Percentiles rank a stretch among this genome's conserved stretches.
These are phyloP conservation scores for Trichoderma oligosporum DNA, from an alignment of 2,329 filamentous ascomycete genomes.

Conservation along the genomic window DNA sequence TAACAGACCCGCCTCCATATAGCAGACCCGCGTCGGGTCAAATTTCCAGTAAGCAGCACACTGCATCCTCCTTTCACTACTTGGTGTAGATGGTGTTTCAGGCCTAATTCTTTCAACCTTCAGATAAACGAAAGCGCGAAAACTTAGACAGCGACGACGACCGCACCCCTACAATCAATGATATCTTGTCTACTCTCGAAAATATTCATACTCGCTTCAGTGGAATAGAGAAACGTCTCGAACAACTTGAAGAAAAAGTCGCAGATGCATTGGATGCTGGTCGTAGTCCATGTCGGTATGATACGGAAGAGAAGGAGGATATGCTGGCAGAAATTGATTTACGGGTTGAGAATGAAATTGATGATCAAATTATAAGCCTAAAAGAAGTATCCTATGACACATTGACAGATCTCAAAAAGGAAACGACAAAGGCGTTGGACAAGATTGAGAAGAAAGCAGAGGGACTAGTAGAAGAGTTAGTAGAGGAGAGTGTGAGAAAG, in stretches of 20 bases:
- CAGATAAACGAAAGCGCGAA: background rate
- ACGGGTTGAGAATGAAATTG: conserved; percentile 1
- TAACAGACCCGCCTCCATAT: background rate
- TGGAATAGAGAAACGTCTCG: background rate
- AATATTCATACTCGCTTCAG: background rate
- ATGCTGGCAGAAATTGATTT: background rate
- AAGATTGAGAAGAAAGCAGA: background rate
- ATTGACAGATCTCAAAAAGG: background rate
- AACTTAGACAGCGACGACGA: background rate
- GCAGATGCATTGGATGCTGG: background rate
- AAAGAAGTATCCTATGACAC: background rate
- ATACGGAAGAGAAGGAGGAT: background rate
- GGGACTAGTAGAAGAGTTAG: background rate
- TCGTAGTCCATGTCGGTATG: background rate
- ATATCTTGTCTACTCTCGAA: background rate
- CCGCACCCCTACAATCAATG: background rate
- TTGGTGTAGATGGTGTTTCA: too few species aligned
- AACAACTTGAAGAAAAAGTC: background rate
- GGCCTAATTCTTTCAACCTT: background rate
- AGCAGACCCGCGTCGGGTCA: background rate
- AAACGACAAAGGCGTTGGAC: background rate
- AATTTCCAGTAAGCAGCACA: background rate
- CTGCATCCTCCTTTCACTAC: too few species aligned
- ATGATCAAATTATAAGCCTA: background rate
- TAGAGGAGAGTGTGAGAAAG: background rate